Percentiles rank a stretch among this genome's conserved stretches.
These are phyloP conservation scores for Aureobasidium musti DNA, from an alignment of 2,329 filamentous ascomycete species.

Conservation along the genomic window DNA sequence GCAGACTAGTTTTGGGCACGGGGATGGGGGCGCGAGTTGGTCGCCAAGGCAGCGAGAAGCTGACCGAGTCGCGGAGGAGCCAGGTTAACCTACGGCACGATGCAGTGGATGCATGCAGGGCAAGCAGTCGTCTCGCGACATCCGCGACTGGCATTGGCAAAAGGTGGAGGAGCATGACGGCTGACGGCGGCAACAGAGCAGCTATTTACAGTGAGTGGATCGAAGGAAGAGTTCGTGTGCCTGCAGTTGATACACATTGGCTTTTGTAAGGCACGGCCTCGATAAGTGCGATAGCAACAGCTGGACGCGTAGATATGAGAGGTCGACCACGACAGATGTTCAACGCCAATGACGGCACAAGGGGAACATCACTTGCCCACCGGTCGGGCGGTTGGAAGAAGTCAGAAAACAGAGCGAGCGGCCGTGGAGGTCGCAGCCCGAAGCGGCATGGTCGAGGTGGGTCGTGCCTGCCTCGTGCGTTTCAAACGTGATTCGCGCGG, in stretches of 20 bases:
- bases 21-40: conserved; percentile 5
- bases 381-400: conserved; percentile 14
- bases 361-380: conserved; percentile 7
- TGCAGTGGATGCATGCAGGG: conserved; percentile 20
- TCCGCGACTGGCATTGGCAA: conserved; percentile 13
- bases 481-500: conserved; percentile 27
- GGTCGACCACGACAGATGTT: conserved; percentile 4
- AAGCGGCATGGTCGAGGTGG: conserved; percentile 17
- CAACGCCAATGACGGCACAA: conserved; percentile 16
- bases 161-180: conserved; percentile 10
- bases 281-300: conserved; percentile 22
- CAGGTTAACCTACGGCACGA: conserved; percentile 20
- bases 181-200: conserved; percentile 16
- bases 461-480: conserved; percentile 25
- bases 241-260: conserved; percentile 10
- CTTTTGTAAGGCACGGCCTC: background rate
- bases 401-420: conserved; percentile 19
- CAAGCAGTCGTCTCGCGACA: conserved; percentile 17
- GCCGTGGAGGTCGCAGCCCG: conserved; percentile 8
- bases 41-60: conserved; percentile 25
- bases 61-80: conserved; percentile 14
- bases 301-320: conserved; percentile 1
- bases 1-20: conserved; percentile 12
- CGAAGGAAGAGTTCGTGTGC: conserved; percentile 2
- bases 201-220: conserved; percentile 17